Evolutionary conservation across 768 basidiomycete genomes (phyloP), one percentile per base, ranked within the genome.

Genomic region (Ramaria sp.): DNA sequence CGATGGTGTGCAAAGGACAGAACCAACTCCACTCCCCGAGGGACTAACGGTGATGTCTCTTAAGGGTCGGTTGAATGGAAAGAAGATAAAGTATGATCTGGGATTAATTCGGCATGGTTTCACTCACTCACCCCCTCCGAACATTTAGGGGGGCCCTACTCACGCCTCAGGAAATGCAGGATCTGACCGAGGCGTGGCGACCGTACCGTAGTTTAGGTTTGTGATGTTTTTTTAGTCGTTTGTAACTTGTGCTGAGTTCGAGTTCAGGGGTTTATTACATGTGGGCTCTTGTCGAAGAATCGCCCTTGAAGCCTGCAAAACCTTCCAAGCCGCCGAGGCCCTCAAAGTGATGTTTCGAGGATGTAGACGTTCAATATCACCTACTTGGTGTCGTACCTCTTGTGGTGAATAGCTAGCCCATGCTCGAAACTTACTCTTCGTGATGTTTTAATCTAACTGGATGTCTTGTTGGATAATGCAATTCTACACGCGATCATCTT

Each of bases 141-240:
- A 56, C 41, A 53, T 43, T 49, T 50, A 85, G 85, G 69, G 83
- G 83, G 6, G 79, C 80, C 22, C 64, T 91, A 57, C 70, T 93
- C 58, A 86, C 86, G 2, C 86, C 88, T 5, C 70, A 78, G 48
- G 88, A 94, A 68, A 91, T 92, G 89, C 78, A 83, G 57, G 76
- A 73, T 24, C 66, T 94, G 56, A 88, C 89, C 3, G 78, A 78
- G 49, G 61, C 69, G 27, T 94, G 91, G 91, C 77, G 71, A 60
- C 91, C 91, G 3, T 94, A 88, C 63, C 71, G 89, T 60, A 88
- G 85, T 61, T 57, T 93, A 28, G 90, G 86, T 85, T 61, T 56
- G 78, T 66, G 8, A 5, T 6, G 6, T 30, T 32, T 52, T 9
- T 9, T 4, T 38, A 28, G 27, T 41, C 51, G 3, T 32, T 47